Evolutionary conservation across 495 filamentous ascomycete genomes (phyloP).

Genomic region (Aspergillus ellipticus): DNA sequence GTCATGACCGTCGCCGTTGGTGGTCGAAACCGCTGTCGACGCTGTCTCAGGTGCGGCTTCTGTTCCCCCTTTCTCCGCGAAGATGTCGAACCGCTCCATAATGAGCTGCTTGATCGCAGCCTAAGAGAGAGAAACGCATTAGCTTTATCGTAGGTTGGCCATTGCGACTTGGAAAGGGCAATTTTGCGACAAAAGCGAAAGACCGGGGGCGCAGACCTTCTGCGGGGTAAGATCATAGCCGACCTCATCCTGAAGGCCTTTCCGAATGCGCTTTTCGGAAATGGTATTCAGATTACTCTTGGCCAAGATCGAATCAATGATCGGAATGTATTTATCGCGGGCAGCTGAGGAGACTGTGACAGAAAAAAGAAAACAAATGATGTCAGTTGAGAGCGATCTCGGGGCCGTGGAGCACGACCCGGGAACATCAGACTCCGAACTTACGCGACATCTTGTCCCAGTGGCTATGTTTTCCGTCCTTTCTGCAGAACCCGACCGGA

Average conservation of each 20-base stretch:
- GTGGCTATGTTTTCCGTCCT: slow-evolving; percentile 6
- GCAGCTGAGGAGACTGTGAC: slow-evolving; percentile 63
- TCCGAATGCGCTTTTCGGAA: slow-evolving; percentile 88
- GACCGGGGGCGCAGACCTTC: slow-evolving; percentile 60
- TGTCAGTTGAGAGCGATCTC: slow-evolving; percentile 23
- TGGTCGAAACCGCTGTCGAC: slow-evolving; percentile 18
- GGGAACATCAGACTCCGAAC: slow-evolving; percentile 22
- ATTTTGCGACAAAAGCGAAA: slow-evolving; percentile 13
- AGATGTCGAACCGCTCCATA: slow-evolving; percentile 83
- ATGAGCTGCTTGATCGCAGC: slow-evolving; percentile 78
- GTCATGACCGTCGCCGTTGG: slow-evolving; percentile 41
- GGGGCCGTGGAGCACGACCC: slow-evolving; percentile 13
- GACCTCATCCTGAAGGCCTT: slow-evolving; percentile 71
- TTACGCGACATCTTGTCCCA: slow-evolving; percentile 40
- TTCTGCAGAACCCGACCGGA: not conserved
- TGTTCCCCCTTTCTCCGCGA: slow-evolving; percentile 48
- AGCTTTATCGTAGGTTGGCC: slow-evolving; percentile 2
- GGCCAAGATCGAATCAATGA: slow-evolving; percentile 89
- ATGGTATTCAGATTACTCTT: slow-evolving; percentile 83
- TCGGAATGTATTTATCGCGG: slow-evolving; percentile 65
- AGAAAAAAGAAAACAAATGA: slow-evolving; percentile 16
- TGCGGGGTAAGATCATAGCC: slow-evolving; percentile 79
- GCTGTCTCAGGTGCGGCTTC: slow-evolving; percentile 32
- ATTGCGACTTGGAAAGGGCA: not conserved
- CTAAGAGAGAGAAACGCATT: slow-evolving; percentile 39